Percentiles rank a stretch among this genome's conserved stretches.
Conservation (phyloP, 2,329 filamentous ascomycete species). For the Colletotrichum sp. region DNA sequence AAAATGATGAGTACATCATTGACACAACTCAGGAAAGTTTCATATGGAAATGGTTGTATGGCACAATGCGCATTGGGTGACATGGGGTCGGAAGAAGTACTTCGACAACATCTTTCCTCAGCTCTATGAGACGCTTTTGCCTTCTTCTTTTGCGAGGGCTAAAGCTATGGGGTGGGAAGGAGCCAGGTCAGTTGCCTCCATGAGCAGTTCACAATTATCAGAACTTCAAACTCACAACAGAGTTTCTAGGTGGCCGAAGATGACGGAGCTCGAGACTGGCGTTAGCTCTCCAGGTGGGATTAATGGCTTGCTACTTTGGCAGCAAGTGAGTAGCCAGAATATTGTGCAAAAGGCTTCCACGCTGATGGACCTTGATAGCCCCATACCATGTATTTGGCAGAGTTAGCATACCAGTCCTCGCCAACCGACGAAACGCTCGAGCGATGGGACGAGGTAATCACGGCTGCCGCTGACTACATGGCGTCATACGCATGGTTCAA, state of each 20-base stretch:
- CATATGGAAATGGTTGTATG: constrained; percentile 50
- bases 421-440: constrained; percentile 41
- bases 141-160: constrained; percentile 31
- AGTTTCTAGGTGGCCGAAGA: constrained; percentile 47
- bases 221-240: not conserved
- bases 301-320: constrained; percentile 66
- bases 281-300: constrained; percentile 54
- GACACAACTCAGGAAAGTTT: constrained; percentile 31
- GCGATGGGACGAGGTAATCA: constrained; percentile 59
- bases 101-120: constrained; percentile 41
- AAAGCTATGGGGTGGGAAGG: constrained; percentile 32
- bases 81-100: constrained; percentile 40
- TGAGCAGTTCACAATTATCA: not conserved
- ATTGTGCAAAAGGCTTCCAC: fast-evolving
- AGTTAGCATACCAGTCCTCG: constrained; percentile 40
- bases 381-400: constrained; percentile 65
- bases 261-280: constrained; percentile 48
- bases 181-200: constrained; percentile 17
- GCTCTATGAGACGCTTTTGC: constrained; percentile 19
- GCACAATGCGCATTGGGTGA: constrained; percentile 45
- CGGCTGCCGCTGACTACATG: constrained; percentile 63
- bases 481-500: constrained; percentile 62
- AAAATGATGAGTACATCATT: not conserved
- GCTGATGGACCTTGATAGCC: constrained; percentile 35
- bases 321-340: constrained; percentile 40